Conservation (phyloP, 148 eudicot species). For the Polygonum aviculare region DNA sequence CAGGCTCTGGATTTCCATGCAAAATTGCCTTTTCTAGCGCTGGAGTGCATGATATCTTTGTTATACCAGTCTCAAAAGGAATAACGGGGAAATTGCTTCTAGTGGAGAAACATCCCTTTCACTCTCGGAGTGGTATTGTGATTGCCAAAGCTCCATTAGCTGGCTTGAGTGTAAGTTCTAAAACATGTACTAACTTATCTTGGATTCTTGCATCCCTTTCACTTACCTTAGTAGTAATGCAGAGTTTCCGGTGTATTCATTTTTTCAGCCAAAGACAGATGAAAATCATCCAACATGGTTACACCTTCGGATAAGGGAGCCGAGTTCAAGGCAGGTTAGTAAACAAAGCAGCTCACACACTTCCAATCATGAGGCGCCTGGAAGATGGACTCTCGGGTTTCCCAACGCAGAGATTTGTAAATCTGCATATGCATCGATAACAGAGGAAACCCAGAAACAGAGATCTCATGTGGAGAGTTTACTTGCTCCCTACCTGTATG, state of each 20-base stretch:
- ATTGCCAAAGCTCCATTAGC: slow-evolving; percentile 46
- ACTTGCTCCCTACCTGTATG: slow-evolving; percentile 36
- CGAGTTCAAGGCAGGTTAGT: slow-evolving; percentile 18
- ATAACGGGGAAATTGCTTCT: slow-evolving; percentile 41
- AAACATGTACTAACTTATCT: background rate
- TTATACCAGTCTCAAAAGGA: slow-evolving; percentile 38
- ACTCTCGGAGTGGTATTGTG: slow-evolving; percentile 33
- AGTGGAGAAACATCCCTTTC: slow-evolving; percentile 47
- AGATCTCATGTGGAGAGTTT: slow-evolving; percentile 32
- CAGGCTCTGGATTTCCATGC: slow-evolving; percentile 44
- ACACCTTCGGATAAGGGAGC: slow-evolving; percentile 39
- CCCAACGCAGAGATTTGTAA: slow-evolving; percentile 31
- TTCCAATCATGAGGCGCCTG: slow-evolving; percentile 20
- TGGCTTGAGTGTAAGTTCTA: slow-evolving; percentile 36
- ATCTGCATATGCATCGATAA: slow-evolving; percentile 29
- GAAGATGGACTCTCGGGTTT: slow-evolving; percentile 52
- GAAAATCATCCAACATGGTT: slow-evolving; percentile 39
- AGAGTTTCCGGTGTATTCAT: background rate
- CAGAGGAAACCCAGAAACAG: slow-evolving; percentile 42
- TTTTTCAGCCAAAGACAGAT: slow-evolving; percentile 32
- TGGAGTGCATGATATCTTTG: slow-evolving; percentile 39
- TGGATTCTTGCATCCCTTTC: background rate
- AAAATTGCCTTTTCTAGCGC: slow-evolving; percentile 42
- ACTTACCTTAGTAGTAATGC: background rate
- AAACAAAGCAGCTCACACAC: slow-evolving; percentile 17